Percentiles rank a stretch among this genome's conserved stretches.
Conservation (phyloP, 768 basidiomycete species). For the Galerina sulciceps region DNA sequence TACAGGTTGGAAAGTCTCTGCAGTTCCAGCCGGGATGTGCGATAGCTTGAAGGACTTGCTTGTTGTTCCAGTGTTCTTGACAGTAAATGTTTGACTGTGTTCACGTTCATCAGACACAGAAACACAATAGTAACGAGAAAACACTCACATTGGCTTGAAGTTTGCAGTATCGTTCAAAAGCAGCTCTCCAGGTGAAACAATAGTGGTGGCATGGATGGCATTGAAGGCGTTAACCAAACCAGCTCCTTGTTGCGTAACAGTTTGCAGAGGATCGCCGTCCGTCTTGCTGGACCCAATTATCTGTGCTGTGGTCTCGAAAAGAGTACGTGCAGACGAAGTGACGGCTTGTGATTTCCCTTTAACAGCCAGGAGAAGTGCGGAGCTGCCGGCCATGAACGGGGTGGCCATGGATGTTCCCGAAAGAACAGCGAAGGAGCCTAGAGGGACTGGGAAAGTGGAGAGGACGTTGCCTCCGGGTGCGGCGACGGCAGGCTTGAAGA, state of each 20-base stretch:
- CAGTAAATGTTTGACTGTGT: conserved; percentile 49
- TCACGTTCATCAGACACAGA: background rate
- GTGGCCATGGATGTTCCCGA: conserved; percentile 46
- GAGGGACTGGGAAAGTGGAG: conserved; percentile 42
- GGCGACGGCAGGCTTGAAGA: conserved; percentile 52
- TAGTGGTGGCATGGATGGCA: conserved; percentile 55
- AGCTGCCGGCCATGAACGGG: conserved; percentile 45
- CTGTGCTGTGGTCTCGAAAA: conserved; percentile 55
- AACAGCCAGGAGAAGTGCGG: conserved; percentile 42
- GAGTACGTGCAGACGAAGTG: conserved; percentile 33
- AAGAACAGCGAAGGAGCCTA: conserved; percentile 38
- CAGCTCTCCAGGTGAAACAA: conserved; percentile 61
- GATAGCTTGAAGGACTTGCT: conserved; percentile 48
- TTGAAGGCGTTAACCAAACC: conserved; percentile 62
- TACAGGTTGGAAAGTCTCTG: conserved; percentile 48
- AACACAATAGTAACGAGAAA: conserved; percentile 6
- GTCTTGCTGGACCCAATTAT: conserved; percentile 46
- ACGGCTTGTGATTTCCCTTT: conserved; percentile 36
- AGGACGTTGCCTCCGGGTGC: conserved; percentile 55
- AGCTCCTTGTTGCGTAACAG: conserved; percentile 56
- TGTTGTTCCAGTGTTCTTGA: conserved; percentile 51
- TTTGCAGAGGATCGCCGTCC: conserved; percentile 54
- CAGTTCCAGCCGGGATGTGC: conserved; percentile 64
- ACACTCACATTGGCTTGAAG: conserved; percentile 45
- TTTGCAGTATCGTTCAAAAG: conserved; percentile 67